phyloP scores from a whole-genome alignment of 140 eudicot species.

The Oenanthe javanica region DNA sequence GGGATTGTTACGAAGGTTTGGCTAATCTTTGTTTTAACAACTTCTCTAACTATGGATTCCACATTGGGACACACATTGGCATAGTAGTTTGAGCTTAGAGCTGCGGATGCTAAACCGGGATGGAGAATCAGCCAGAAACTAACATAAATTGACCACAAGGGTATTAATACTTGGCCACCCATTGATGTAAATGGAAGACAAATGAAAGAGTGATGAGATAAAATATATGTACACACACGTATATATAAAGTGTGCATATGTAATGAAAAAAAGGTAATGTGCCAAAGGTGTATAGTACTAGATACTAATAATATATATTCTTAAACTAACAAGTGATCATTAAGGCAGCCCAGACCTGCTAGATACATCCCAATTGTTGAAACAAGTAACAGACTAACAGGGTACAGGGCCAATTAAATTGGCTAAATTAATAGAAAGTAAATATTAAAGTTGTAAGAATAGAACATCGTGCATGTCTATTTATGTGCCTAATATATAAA shows the following conservation, averaged over 20 bases:
- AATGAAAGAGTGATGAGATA: background rate
- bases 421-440: background rate
- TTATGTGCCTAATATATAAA: background rate
- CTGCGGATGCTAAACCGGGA: slow-evolving; percentile 31
- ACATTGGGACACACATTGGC: slow-evolving; percentile 62
- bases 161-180: slow-evolving; percentile 26
- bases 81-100: slow-evolving; percentile 48
- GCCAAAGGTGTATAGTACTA: background rate
- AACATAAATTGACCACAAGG: slow-evolving; percentile 11
- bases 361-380: background rate
- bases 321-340: background rate
- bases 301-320: background rate
- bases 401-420: background rate
- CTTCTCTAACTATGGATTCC: slow-evolving; percentile 49
- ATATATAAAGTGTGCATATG: background rate
- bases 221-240: background rate
- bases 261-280: background rate
- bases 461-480: background rate
- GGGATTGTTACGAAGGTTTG: slow-evolving; percentile 75
- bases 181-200: background rate
- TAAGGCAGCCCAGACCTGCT: background rate
- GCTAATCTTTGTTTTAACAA: slow-evolving; percentile 36
- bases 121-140: slow-evolving; percentile 19
- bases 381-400: background rate
- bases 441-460: background rate